Conservation (phyloP, 1,284 basidiomycete genomes). For the Entoloma clypeatum region DNA sequence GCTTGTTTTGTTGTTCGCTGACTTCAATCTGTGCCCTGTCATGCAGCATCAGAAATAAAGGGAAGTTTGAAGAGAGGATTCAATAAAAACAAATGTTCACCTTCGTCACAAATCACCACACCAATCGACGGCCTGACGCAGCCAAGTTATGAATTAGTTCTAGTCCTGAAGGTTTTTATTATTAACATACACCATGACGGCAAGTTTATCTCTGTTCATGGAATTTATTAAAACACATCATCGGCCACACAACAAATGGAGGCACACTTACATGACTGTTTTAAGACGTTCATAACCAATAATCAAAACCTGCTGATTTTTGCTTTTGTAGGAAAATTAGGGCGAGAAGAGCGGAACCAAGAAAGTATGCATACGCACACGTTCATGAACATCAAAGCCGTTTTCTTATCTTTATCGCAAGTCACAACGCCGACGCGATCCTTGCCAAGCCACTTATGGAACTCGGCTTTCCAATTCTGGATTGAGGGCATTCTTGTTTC, state of each 20-base stretch:
- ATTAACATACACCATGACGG: conserved; percentile 56
- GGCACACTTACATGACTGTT: conserved; percentile 68
- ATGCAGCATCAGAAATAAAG: background rate
- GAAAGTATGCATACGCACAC: conserved; percentile 37
- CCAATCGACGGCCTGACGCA: conserved; percentile 89
- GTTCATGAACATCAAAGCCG: conserved; percentile 73
- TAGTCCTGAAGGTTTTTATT: background rate
- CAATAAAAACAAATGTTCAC: conserved; percentile 29
- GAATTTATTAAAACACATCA: background rate
- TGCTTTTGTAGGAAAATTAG: conserved; percentile 36
- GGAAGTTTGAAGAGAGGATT: background rate
- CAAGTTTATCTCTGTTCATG: conserved; percentile 50
- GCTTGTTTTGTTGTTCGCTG: conserved; percentile 88
- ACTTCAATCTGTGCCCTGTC: conserved; percentile 89
- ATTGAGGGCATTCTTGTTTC: conserved; percentile 7
- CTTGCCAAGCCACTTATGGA: conserved; percentile 90
- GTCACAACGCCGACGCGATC: conserved; percentile 79
- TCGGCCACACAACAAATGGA: background rate
- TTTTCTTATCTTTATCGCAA: conserved; percentile 74
- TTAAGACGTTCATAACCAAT: conserved; percentile 94
- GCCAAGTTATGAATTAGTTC: background rate
- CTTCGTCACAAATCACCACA: conserved; percentile 95
- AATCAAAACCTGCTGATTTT: conserved; percentile 81
- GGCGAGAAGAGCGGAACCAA: conserved; percentile 8
- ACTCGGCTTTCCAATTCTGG: conserved; percentile 95